Conservation (phyloP, 208 protist species). For the Leishmania arabica region DNA sequence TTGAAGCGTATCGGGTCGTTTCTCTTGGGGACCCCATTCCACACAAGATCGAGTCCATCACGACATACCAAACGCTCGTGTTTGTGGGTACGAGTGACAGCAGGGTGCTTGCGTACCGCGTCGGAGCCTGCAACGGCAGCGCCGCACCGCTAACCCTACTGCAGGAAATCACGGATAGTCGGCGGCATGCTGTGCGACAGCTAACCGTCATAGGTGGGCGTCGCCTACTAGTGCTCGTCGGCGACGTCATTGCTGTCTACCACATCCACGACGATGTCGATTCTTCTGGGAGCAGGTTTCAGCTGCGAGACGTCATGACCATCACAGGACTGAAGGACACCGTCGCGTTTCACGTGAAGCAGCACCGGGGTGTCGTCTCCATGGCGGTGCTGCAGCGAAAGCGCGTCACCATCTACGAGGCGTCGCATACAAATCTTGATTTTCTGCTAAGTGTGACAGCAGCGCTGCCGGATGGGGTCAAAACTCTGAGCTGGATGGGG, state of each 20-base stretch:
- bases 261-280: conserved; percentile 7
- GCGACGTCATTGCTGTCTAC: conserved; percentile 25
- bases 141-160: conserved; percentile 15
- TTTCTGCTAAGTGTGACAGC: conserved; percentile 36
- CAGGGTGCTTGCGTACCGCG: conserved; percentile 51
- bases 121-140: background rate
- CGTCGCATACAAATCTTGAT: conserved; percentile 23
- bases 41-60: conserved; percentile 47
- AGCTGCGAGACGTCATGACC: conserved; percentile 19
- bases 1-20: conserved; percentile 24
- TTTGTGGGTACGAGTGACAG: conserved; percentile 67
- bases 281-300: background rate
- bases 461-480: conserved; percentile 52
- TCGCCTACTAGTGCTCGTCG: conserved; percentile 36
- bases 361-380: conserved; percentile 39
- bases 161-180: conserved; percentile 14
- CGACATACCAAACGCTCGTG: conserved; percentile 40
- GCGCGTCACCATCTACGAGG: conserved; percentile 61
- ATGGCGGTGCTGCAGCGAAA: conserved; percentile 60
- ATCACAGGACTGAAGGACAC: conserved; percentile 43
- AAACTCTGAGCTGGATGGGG: conserved; percentile 53
- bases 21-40: conserved; percentile 26
- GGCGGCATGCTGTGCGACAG: conserved; percentile 38
- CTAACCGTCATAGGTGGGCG: conserved; percentile 40
- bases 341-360: conserved; percentile 45